Percentiles rank a stretch among this genome's conserved stretches.
Conservation (phyloP, 1,284 basidiomycete species). For the Meira miltonrushii region DNA sequence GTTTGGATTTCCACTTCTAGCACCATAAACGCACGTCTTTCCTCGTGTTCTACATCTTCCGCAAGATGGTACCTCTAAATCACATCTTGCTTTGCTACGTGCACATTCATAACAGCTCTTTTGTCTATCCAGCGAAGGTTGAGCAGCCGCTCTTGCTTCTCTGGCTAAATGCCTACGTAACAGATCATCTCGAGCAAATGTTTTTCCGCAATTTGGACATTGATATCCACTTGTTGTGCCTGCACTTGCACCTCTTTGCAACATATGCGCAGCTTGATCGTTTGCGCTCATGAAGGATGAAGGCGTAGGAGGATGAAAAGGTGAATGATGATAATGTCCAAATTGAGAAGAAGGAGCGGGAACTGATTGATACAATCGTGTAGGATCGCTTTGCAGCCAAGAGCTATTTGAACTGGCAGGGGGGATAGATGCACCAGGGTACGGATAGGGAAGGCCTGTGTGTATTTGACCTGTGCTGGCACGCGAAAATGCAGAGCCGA, state of each 20-base stretch:
- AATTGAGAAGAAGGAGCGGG: too few relatives aligned
- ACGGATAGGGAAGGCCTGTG: too few relatives aligned
- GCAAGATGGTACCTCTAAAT: slow-evolving; percentile 42
- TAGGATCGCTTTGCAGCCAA: too few relatives aligned
- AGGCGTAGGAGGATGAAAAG: too few relatives aligned
- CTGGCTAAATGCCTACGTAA: slow-evolving; percentile 14
- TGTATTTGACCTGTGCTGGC: too few relatives aligned
- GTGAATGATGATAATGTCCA: too few relatives aligned
- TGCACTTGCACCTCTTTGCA: not conserved
- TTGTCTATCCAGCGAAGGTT: slow-evolving; percentile 38
- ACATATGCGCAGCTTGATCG: not conserved
- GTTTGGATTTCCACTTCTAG: slow-evolving; percentile 42
- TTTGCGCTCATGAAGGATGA: too few relatives aligned
- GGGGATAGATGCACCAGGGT: too few relatives aligned
- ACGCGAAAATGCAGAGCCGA: too few relatives aligned
- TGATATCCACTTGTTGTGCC: slow-evolving; percentile 2
- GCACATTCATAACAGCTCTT: slow-evolving; percentile 46
- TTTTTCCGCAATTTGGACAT: slow-evolving; percentile 17
- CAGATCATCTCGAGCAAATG: slow-evolving; percentile 15
- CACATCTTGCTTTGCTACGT: slow-evolving; percentile 40
- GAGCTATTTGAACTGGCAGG: too few relatives aligned
- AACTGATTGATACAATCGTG: too few relatives aligned
- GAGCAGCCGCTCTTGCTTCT: slow-evolving; percentile 23
- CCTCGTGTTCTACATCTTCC: slow-evolving; percentile 37
- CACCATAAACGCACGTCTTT: slow-evolving; percentile 42